Conservation (phyloP, 768 basidiomycete genomes). For the Lactarius vividus region DNA sequence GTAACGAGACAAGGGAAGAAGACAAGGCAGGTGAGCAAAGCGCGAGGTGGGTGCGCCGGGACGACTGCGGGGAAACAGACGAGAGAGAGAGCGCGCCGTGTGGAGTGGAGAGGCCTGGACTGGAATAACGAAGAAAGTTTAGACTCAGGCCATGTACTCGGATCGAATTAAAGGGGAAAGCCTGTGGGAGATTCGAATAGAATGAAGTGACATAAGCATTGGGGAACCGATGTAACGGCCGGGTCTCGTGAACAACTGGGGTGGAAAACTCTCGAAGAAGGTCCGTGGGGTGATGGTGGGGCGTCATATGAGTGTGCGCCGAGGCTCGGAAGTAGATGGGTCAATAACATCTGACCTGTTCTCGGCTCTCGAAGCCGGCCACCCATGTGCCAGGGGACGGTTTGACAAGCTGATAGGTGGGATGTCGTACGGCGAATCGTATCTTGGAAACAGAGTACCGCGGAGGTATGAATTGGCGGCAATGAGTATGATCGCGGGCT, state of each 20-base stretch:
- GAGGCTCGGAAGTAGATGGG: constrained; percentile 18
- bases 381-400: constrained; percentile 22
- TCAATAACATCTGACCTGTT: constrained; percentile 23
- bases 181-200: constrained; percentile 14
- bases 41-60: not conserved
- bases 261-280: constrained; percentile 22
- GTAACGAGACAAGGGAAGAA: not conserved
- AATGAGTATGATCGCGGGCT: not conserved
- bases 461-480: not conserved
- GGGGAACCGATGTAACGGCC: constrained; percentile 17
- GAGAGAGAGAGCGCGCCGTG: not conserved
- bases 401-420: not conserved
- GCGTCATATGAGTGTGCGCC: constrained; percentile 25
- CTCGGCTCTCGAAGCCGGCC: constrained; percentile 13
- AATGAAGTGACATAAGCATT: constrained; percentile 18
- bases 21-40: not conserved
- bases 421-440: not conserved
- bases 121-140: constrained; percentile 24
- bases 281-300: constrained; percentile 20
- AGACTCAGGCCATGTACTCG: constrained; percentile 22
- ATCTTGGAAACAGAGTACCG: not conserved
- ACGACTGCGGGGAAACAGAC: constrained; percentile 26
- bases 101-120: constrained; percentile 4
- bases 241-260: constrained; percentile 19
- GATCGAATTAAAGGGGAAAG: constrained; percentile 14